Base-by-base conservation (phyloP, 208 protist genomes). In the Leishmania arabica region DNA sequence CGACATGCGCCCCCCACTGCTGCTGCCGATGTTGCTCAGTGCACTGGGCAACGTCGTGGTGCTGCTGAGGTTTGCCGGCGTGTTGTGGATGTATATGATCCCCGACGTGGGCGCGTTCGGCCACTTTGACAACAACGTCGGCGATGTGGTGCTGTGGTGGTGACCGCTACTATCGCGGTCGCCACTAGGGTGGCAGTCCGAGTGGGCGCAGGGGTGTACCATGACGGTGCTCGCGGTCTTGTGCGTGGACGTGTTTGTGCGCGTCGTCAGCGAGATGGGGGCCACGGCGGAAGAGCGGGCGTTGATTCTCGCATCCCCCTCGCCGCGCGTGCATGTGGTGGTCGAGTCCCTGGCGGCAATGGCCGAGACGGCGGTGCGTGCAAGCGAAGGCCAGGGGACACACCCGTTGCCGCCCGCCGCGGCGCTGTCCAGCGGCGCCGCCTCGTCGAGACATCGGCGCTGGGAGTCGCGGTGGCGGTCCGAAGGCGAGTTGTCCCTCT, bases 51-150 rank as follows among this genome's bases (percentile, higher is more conserved):
- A 64, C 4, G 58, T 47, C 56, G 66, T 19, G 24, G 66, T 56
- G 42, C 76, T 66, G 15, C 78, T 51, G 42, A 65, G 1, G 40
- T 62, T 84, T 7, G 69, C 72, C 17, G 17, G 68, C 2, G 81
- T 49, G 53, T 13, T 80, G 62, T 80, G 81, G 24, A 78, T 54
- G 27, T 72, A 77, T 15, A 84, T 74, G 40, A 76, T 84, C 54
- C 70, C 81, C 31, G 81, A 78, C 15, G 65, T 73, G n/a, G 81
- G 80, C 47, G 62, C 58, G 13, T 72, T 80, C 49, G 49, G 47
- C 72, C n/a, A 58, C 47, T 77, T 74, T 70, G 78, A 77, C 45
- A 68, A 84, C 21, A 42, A 62, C 27, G 76, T 64, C 2, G 56
- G 40, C 0, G 75, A 76, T 21, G 53, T 64, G 51, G 40, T 58